Evolutionary conservation across 139 green algal genomes (phyloP).

Genomic region (Ettlia oleoabundans): DNA sequence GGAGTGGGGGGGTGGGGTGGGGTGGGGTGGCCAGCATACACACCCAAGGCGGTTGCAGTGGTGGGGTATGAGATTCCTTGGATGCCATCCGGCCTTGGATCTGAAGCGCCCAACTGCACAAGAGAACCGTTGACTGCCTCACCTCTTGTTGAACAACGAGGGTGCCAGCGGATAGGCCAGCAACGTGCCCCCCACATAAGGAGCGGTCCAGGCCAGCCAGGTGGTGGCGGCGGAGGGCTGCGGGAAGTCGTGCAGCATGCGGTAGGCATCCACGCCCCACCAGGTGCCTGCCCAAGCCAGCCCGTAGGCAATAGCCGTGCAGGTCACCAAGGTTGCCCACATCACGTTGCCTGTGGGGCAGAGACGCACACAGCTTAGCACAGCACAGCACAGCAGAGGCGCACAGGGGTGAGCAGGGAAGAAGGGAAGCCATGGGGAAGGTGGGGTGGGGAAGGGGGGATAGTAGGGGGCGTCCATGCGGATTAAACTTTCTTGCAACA

Average conservation of each 20-base stretch:
- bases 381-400: not conserved
- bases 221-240: not conserved
- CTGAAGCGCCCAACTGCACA: no score
- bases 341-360: not conserved
- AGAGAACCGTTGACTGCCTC: not conserved
- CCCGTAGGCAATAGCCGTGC: not conserved
- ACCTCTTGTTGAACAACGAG: slow-evolving; percentile 4
- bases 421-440: not conserved
- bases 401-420: not conserved
- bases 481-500: no score
- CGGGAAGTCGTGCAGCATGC: slow-evolving; percentile 9
- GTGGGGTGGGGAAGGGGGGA: not conserved
- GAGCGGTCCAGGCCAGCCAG: slow-evolving; percentile 13
- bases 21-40: not conserved
- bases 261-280: slow-evolving; percentile 17
- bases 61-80: no score
- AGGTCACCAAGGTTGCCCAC: not conserved
- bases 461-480: no score
- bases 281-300: not conserved
- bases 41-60: no score
- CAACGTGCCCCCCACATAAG: slow-evolving; percentile 5
- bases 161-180: not conserved
- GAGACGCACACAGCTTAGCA: not conserved
- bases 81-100: no score
- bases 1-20: not conserved